These are phyloP conservation scores for Neonothopanus nambi DNA, from an alignment of 1,284 basidiomycete species.

Conservation along the genomic window DNA sequence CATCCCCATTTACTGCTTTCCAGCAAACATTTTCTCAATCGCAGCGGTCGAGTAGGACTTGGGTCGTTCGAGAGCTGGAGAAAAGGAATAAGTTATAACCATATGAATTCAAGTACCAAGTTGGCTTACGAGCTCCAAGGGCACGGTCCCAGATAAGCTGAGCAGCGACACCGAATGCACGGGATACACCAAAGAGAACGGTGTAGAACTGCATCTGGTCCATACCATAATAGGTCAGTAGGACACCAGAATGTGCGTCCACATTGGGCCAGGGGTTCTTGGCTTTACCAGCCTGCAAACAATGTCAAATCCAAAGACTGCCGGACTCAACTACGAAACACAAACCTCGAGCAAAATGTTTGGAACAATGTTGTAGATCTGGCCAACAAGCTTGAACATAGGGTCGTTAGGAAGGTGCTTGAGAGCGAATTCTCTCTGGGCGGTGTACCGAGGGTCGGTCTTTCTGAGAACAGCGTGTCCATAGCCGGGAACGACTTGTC, in stretches of 20 bases:
- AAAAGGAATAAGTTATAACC: neutral
- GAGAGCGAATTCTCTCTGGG: slow-evolving; percentile 91
- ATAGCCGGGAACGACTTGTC: slow-evolving; percentile 93
- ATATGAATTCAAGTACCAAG: neutral
- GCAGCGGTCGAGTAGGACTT: slow-evolving; percentile 82
- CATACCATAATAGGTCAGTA: slow-evolving; percentile 89
- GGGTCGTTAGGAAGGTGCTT: slow-evolving; percentile 88
- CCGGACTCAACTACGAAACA: slow-evolving; percentile 1
- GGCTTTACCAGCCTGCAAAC: slow-evolving; percentile 80
- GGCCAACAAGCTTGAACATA: slow-evolving; percentile 90
- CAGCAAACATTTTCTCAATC: slow-evolving; percentile 74
- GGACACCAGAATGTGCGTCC: slow-evolving; percentile 95
- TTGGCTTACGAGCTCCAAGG: slow-evolving; percentile 80
- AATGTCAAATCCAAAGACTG: slow-evolving; percentile 6
- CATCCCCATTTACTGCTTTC: slow-evolving; percentile 35
- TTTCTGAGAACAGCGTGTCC: slow-evolving; percentile 97
- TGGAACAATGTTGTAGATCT: slow-evolving; percentile 93
- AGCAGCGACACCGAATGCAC: slow-evolving; percentile 87
- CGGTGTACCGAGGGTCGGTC: slow-evolving; percentile 97
- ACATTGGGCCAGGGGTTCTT: slow-evolving; percentile 96
- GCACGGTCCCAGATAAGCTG: slow-evolving; percentile 96
- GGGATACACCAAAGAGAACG: slow-evolving; percentile 95
- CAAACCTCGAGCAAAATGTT: slow-evolving; percentile 84
- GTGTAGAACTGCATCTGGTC: slow-evolving; percentile 94
- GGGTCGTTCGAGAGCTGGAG: slow-evolving; percentile 77